phyloP scores from a whole-genome alignment of 2,329 filamentous ascomycete species.

The Ophiostoma piceae region DNA sequence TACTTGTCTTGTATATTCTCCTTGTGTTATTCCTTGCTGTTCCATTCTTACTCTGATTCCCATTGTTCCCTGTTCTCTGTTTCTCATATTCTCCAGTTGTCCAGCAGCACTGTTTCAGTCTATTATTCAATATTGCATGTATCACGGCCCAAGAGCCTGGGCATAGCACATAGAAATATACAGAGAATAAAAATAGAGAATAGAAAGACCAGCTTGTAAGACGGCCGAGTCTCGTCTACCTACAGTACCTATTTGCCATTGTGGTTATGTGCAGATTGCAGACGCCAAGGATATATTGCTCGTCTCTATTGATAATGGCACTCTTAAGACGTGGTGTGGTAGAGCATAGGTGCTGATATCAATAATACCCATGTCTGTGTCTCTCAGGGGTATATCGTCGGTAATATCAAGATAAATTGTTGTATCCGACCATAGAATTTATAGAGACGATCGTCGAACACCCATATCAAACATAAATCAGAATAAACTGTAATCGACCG shows the following conservation, averaged over 20 bases:
- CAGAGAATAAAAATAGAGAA: neutral
- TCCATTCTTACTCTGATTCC: too few relatives aligned
- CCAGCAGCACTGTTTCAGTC: neutral
- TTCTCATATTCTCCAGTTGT: slow-evolving; percentile 7
- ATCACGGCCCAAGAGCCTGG: neutral
- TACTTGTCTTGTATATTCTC: neutral
- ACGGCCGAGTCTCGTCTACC: neutral
- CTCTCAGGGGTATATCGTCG: neutral
- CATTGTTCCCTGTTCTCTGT: neutral
- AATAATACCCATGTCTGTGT: neutral
- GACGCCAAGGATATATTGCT: neutral
- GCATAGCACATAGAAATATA: too few relatives aligned
- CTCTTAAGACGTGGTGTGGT: neutral
- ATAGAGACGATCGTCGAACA: too few relatives aligned
- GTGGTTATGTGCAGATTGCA: slow-evolving; percentile 5
- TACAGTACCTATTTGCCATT: neutral
- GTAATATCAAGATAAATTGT: too few relatives aligned
- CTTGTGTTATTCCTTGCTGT: neutral
- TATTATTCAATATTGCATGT: neutral
- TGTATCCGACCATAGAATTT: too few relatives aligned
- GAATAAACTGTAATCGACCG: too few relatives aligned
- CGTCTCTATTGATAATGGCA: neutral
- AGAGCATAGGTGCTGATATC: neutral
- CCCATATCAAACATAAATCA: too few relatives aligned
- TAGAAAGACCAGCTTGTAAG: neutral